Evolutionary conservation across 129 eudicot species (phyloP), one percentile per base, ranked within the genome.

Genomic region (Flaveria linearis): DNA sequence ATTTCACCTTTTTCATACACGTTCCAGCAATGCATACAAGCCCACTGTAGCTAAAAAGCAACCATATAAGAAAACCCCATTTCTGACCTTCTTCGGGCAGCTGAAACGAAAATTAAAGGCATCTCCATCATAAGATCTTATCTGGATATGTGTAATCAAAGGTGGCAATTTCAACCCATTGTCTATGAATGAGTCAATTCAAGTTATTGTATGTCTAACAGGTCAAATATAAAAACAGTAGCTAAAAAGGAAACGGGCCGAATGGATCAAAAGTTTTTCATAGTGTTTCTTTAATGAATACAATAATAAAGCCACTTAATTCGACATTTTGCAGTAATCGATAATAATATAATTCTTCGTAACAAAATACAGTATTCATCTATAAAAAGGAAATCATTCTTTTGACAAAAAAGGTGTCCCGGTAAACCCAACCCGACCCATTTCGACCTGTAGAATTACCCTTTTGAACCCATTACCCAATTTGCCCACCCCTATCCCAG

Each of bases 21-120:
- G 86, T 74, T 85, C 78, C 89, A 69, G 89, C 96, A 73, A 94
- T 86, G 88, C 96, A 89, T 43, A 83, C 28, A 72, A 94, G 99
- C 53, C 97, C 99, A 62, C 92, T 87, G 71, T 94, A 94, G 86
- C 96, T 94, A 78, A 94, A 94, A 56, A 94, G 92, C 84, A 94
- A 83, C 99, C 99, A 94, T 81, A 94, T 94, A 78, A 94, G 90
- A 72, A 94, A 94, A 30, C 99, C 99, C 92, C 97, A 94, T 74
- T 91, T 94, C 78, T 94, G 99, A 69, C 99, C 99, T 71, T 94
- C 96, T 87, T 89, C 96, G 3, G 99, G 99, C 82, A 94, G 84
- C 98, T 94, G 90, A 78, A 85, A 76, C 20, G n/a, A 55, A 39
- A 81, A 7, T 1, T 69, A 51, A 36, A 72, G 14, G 53, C 30